Evolutionary conservation across 768 basidiomycete species (phyloP).

Genomic region (Amanita inopinata): DNA sequence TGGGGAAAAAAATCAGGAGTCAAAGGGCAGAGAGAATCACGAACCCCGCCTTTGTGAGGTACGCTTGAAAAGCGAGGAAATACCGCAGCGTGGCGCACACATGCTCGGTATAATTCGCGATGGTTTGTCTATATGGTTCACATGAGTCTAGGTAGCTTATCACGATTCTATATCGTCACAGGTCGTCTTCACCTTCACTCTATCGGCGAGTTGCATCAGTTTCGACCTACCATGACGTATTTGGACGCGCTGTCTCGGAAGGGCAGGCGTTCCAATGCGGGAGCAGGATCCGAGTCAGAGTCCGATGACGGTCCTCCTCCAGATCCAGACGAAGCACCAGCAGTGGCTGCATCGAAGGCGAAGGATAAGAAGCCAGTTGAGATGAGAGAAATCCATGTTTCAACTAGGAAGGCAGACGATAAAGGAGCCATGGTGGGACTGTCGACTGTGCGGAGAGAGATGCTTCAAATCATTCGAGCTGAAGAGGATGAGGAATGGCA

Average conservation of each 20-base stretch:
- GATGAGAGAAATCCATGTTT: conserved; percentile 68
- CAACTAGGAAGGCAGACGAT: conserved; percentile 62
- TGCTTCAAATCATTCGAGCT: conserved; percentile 58
- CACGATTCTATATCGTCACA: conserved; percentile 18
- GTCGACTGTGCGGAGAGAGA: conserved; percentile 64
- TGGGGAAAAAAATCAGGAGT: conserved; percentile 64
- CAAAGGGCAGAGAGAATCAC: conserved; percentile 34
- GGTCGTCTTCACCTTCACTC: conserved; percentile 73
- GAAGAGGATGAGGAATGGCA: conserved; percentile 79
- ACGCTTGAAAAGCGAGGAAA: conserved; percentile 64
- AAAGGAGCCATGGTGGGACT: conserved; percentile 45
- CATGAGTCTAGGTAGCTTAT: background rate
- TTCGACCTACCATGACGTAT: conserved; percentile 76
- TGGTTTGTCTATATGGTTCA: conserved; percentile 32
- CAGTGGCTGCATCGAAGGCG: conserved; percentile 32
- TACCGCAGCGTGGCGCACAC: conserved; percentile 53
- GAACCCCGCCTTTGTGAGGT: conserved; percentile 61
- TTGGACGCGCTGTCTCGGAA: conserved; percentile 65
- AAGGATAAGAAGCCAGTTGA: conserved; percentile 62
- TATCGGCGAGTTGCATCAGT: conserved; percentile 68
- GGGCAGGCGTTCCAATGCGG: conserved; percentile 33
- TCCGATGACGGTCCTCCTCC: conserved; percentile 73
- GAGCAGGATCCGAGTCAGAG: conserved; percentile 54
- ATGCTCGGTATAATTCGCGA: conserved; percentile 72
- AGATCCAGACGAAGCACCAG: conserved; percentile 60